Base-by-base conservation (phyloP, 495 filamentous ascomycete species). In the Hypoxylon lienhwacheense region DNA sequence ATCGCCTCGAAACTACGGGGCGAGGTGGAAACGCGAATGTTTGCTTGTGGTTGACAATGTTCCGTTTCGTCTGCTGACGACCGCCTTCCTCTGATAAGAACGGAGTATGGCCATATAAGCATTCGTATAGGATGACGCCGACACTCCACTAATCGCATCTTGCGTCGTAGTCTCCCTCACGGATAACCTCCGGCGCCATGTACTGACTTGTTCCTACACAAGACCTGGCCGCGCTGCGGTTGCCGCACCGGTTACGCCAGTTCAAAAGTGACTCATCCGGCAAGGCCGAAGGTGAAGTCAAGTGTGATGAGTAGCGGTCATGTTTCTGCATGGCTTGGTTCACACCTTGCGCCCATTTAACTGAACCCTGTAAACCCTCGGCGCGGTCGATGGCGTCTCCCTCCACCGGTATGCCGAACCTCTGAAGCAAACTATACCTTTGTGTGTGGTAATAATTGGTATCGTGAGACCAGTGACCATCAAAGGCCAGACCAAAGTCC, bases 101-200 rank as follows among this genome's bases (percentile, higher is more conserved):
- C 1, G 92, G 92, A 0, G 92, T 96, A 54, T 83, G 87, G 7
- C 92, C 91, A 65, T 92, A 96, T 2, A 97, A 70, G 61, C 90
- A 96, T 83, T 97, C 91, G 54, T 87, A 97, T 26, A 96, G 66
- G 62, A 97, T 96, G 43, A 96, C 81, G 20, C 89, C 92, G 52
- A 96, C 80, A 69, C 91, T 96, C 92, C 90, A 97, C 89, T 84
- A 97, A 71, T 96, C 92, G 69, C 92, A 96, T 52, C 92, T 75
- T 17, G 86, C 92, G 74, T 97, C 92, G 66, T 97, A 96, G 20
- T 77, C 70, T 40, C 90, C 80, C 14, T 89, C 92, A 51, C 83
- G 76, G 48, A 96, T 84, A 21, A 97, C 87, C 70, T 96, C 92
- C 2, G 92, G 92, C 1, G 92, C 92, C 92, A 96, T 96, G 70